A percentile compares a stretch with the other conserved stretches of the same genome.
Conservation (phyloP, 129 eudicot species). For the Centaurea solstitialis region DNA sequence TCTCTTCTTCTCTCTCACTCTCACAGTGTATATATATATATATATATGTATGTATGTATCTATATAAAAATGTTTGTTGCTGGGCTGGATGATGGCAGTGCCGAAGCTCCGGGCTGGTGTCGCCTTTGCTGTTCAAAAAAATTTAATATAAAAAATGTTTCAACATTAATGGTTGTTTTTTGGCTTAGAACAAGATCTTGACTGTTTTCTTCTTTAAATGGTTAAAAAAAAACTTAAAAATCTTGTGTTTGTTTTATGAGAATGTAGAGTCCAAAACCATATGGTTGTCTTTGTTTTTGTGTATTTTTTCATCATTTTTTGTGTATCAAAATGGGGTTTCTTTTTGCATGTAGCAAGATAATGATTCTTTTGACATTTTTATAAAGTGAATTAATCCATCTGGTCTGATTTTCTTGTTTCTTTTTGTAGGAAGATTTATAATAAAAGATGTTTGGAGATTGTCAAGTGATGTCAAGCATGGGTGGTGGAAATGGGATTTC, state of each 20-base stretch:
- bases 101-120: no score
- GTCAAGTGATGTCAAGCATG: constrained; percentile 84
- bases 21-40: neutral
- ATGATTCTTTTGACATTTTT: neutral
- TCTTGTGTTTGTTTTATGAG: neutral
- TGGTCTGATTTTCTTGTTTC: neutral
- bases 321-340: neutral
- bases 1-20: constrained; percentile 6
- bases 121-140: no score
- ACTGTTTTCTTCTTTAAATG: constrained; percentile 3
- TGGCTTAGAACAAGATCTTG: constrained; percentile 4
- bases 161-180: constrained; percentile 29
- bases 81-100: no score
- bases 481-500: constrained; percentile 58
- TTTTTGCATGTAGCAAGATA: constrained; percentile 16
- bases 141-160: no score
- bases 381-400: neutral
- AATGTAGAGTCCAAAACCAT: neutral
- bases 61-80: no score
- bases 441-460: constrained; percentile 83
- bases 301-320: neutral
- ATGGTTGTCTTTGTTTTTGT: neutral
- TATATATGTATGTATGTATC: no score
- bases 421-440: neutral
- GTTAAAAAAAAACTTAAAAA: constrained; percentile 5